Conservation (phyloP, 805 yeast genomes). For the Monosporozyma aerobia region DNA sequence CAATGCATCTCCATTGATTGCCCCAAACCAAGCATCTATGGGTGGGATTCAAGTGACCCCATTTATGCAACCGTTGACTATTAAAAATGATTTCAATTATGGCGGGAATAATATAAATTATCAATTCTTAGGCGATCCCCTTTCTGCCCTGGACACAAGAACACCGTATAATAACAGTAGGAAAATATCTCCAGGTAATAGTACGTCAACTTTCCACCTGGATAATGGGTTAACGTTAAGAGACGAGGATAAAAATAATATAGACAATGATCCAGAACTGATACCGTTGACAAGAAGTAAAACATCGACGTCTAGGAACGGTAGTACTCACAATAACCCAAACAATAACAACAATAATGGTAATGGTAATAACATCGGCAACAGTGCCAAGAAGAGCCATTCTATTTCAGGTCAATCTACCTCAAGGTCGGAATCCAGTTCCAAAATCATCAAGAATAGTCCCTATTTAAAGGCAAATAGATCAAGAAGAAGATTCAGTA, state of each 20-base stretch:
- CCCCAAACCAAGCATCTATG: slow-evolving; percentile 3
- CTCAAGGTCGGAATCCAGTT: slow-evolving; percentile 7
- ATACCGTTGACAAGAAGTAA: background rate
- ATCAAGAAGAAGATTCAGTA: slow-evolving; percentile 6
- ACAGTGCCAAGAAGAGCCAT: background rate
- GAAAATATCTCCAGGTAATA: slow-evolving; percentile 1
- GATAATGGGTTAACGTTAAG: background rate
- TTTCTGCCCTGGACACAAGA: slow-evolving; percentile 1
- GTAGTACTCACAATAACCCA: background rate
- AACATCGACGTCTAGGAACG: background rate
- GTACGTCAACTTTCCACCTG: slow-evolving; percentile 3
- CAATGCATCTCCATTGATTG: slow-evolving; percentile 9
- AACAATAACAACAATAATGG: background rate
- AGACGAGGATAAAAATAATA: background rate
- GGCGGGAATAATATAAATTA: background rate
- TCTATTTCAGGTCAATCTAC: background rate
- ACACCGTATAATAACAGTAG: background rate
- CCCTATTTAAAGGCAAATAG: slow-evolving; percentile 21
- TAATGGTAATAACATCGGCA: background rate
- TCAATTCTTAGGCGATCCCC: slow-evolving; percentile 54
- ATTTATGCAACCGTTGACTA: slow-evolving; percentile 7
- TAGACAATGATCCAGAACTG: background rate
- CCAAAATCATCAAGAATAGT: slow-evolving; percentile 28
- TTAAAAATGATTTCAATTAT: background rate
- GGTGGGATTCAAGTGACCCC: slow-evolving; percentile 9